Percentiles rank a stretch among this genome's conserved stretches.
These are phyloP conservation scores for Chrysoporthe deuterocubensis DNA, from an alignment of 2,329 filamentous ascomycete genomes.

Conservation along the genomic window DNA sequence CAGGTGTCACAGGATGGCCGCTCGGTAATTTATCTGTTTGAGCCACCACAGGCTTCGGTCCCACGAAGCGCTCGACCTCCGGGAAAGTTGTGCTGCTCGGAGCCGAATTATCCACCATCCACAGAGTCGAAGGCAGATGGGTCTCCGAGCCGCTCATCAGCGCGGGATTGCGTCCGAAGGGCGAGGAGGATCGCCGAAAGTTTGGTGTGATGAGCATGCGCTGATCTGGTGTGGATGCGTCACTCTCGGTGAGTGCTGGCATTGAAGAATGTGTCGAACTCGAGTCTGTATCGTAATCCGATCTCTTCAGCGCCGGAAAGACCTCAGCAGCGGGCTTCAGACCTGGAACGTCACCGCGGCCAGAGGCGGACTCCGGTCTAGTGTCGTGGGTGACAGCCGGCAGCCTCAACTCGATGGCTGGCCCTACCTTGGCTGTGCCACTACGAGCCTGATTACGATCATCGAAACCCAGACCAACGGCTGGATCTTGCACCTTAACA, in stretches of 20 bases:
- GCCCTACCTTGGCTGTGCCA: conserved; percentile 6
- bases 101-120: conserved; percentile 15
- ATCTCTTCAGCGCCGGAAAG: conserved; percentile 1
- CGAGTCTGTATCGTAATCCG: conserved; percentile 20
- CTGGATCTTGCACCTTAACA: neutral
- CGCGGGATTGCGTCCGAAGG: conserved; percentile 16
- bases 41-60: neutral
- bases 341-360: neutral
- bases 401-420: neutral
- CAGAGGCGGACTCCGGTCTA: neutral
- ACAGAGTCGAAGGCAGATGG: neutral
- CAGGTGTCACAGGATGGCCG: neutral
- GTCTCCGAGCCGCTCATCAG: conserved; percentile 23
- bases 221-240: conserved; percentile 36
- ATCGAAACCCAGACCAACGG: neutral
- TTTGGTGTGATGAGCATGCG: conserved; percentile 37
- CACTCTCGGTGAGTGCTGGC: conserved; percentile 38
- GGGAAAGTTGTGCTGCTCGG: neutral
- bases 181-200: conserved; percentile 28
- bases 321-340: conserved; percentile 23
- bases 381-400: neutral
- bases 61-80: neutral
- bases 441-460: neutral
- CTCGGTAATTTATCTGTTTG: neutral
- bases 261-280: conserved; percentile 37